These are phyloP conservation scores for Podila horticola DNA, from an alignment of 192 early-diverging fungal species.

Conservation along the genomic window DNA sequence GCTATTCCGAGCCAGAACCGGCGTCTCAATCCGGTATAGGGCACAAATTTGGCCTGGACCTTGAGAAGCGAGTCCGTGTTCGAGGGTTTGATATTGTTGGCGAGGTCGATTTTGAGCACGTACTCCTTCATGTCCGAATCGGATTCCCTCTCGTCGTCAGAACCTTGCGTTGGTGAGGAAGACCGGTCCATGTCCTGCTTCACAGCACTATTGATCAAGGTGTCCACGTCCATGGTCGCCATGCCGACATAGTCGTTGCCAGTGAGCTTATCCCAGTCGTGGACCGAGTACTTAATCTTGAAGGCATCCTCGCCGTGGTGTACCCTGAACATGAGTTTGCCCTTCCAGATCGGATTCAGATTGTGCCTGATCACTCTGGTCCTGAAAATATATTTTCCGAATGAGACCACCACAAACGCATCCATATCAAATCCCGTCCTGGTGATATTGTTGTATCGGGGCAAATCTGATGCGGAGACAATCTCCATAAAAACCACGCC, in stretches of 20 bases:
- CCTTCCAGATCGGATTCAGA: slow-evolving; percentile 80
- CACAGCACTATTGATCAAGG: slow-evolving; percentile 56
- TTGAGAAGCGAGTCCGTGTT: slow-evolving; percentile 54
- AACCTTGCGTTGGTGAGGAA: slow-evolving; percentile 8
- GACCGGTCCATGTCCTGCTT: slow-evolving; percentile 14
- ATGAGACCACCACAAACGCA: slow-evolving; percentile 83
- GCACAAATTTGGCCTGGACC: slow-evolving; percentile 74
- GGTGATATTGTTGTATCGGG: slow-evolving; percentile 35
- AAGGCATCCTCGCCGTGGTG: slow-evolving; percentile 56
- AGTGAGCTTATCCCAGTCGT: slow-evolving; percentile 81
- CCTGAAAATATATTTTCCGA: slow-evolving; percentile 74
- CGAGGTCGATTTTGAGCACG: slow-evolving; percentile 21
- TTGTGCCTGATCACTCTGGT: slow-evolving; percentile 74
- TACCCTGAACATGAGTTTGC: slow-evolving; percentile 73
- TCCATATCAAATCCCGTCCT: slow-evolving; percentile 81
- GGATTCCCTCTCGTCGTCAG: slow-evolving; percentile 26
- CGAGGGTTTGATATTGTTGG: slow-evolving; percentile 27
- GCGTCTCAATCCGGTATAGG: slow-evolving; percentile 70
- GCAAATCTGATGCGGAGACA: slow-evolving; percentile 46
- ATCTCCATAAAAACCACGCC: slow-evolving; percentile 55
- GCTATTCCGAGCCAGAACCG: slow-evolving; percentile 83
- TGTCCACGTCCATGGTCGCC: slow-evolving; percentile 60
- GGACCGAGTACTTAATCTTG: slow-evolving; percentile 68
- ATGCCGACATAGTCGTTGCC: slow-evolving; percentile 75
- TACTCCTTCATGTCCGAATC: slow-evolving; percentile 46